Evolutionary conservation across 805 yeast genomes (phyloP).

Genomic region (Metschnikowia henanensis): DNA sequence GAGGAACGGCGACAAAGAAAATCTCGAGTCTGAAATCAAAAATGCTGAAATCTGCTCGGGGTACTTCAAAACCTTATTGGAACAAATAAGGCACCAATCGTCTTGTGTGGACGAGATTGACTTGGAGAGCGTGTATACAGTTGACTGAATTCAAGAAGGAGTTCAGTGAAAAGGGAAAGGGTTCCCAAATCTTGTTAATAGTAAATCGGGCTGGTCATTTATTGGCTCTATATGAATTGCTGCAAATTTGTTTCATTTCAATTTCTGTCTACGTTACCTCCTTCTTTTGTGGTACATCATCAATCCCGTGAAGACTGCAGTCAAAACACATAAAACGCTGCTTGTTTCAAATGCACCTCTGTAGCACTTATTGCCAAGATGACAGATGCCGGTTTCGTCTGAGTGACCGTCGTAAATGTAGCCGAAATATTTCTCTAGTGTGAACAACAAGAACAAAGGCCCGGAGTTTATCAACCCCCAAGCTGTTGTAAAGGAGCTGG

Average conservation of each 20-base stretch:
- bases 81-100: conserved; percentile 45
- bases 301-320: conserved; percentile 22
- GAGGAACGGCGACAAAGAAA: conserved; percentile 56
- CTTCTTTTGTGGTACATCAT: conserved; percentile 30
- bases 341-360: conserved; percentile 36
- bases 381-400: conserved; percentile 40
- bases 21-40: conserved; percentile 49
- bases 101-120: conserved; percentile 42
- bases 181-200: conserved; percentile 3
- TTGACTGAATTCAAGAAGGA: conserved; percentile 28
- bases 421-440: conserved; percentile 58
- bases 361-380: conserved; percentile 38
- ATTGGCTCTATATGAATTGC: neutral
- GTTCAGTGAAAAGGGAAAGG: neutral
- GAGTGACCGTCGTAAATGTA: conserved; percentile 47
- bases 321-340: conserved; percentile 27
- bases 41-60: conserved; percentile 55
- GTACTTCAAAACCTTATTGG: conserved; percentile 53
- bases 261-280: neutral
- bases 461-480: conserved; percentile 81
- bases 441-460: conserved; percentile 54
- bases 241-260: neutral
- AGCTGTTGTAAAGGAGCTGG: conserved; percentile 63
- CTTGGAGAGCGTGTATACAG: conserved; percentile 42
- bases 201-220: conserved; percentile 3